Evolutionary conservation across 2,329 filamentous ascomycete genomes (phyloP), one percentile per base, ranked within the genome.

Genomic region (Massarina eburnea): DNA sequence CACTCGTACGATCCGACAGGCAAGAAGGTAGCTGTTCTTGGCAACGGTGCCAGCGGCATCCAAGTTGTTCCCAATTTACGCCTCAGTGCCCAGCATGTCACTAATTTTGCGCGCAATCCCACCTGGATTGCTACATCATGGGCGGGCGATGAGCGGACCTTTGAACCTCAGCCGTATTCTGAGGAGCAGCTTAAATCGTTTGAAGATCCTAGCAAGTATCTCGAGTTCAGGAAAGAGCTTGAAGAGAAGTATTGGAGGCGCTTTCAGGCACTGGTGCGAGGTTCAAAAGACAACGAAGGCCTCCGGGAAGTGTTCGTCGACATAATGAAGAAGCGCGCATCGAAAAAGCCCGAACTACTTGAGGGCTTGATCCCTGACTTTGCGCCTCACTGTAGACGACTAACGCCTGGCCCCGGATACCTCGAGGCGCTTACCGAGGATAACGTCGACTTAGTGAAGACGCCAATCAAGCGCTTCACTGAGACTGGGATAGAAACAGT

Each of bases 41-140:
- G 84, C 10, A 86, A 82, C 1, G 84, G 84, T 5, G 80, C 83
- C 0, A 80, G 80, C 0, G 83, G 83, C 0, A 78, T 86, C 1
- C 83, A 86, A 54, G 76, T 85, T 40, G 75, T 78, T 1, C 84
- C 87, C 44, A 81, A 80, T 32, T 76, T 79, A 68, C 81, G 77
- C 3, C 76, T 75, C 0, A 52, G 82, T 80, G 54, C 66, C 73
- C 74, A 41, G 76, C 6, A 75, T 66, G 27, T 68, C 24, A 66
- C 45, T 82, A 29, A 75, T 62, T 43, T 80, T 82, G 51, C 85
- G 80, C 70, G 83, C 80, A 66, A 18, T 78, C 84, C 9, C 80
- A 86, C 58, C 59, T 84, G 74, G 76, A 35, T 76, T 72, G 57
- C 69, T 39, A 84, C 81, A 49, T 77, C 73, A 0, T 82, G 83